A percentile compares a stretch with the other conserved stretches of the same genome.
phyloP scores from a whole-genome alignment of 345 rosid species.

The Ricinus communis region DNA sequence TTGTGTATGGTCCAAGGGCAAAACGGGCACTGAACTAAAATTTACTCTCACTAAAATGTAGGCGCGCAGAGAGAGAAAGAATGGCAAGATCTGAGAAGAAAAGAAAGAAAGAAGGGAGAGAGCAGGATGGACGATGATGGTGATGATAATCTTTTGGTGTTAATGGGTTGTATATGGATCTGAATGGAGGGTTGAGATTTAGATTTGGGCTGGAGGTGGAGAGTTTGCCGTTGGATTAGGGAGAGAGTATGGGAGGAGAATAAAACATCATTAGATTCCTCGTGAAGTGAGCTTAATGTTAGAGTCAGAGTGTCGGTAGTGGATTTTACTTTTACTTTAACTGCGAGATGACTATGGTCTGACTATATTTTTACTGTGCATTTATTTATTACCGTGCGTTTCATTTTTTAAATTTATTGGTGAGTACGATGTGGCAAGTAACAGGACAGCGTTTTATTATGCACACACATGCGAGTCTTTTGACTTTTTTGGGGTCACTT shows the following conservation, averaged over 20 bases:
- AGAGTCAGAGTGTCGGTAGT: constrained; percentile 46
- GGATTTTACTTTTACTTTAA: constrained; percentile 1
- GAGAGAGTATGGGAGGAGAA: constrained; percentile 15
- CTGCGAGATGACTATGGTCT: background rate
- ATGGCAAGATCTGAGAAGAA: constrained; percentile 13
- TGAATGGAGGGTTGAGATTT: constrained; percentile 49
- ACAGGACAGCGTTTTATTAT: too few species aligned
- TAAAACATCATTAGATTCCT: constrained; percentile 22
- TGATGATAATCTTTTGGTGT: background rate
- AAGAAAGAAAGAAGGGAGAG: constrained; percentile 12
- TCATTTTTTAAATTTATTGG: background rate
- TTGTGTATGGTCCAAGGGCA: constrained; percentile 22
- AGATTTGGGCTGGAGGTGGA: constrained; percentile 45
- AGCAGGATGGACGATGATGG: background rate
- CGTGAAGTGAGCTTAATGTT: constrained; percentile 19
- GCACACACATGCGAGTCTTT: background rate
- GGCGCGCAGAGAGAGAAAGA: background rate
- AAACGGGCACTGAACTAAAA: constrained; percentile 13
- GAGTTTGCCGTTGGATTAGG: constrained; percentile 45
- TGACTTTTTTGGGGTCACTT: background rate
- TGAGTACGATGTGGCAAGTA: too few species aligned
- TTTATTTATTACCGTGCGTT: background rate
- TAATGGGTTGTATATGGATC: constrained; percentile 30
- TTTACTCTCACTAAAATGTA: constrained; percentile 3
- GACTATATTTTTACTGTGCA: background rate